Conservation (phyloP, 805 yeast species). For the Ogataea pini region DNA sequence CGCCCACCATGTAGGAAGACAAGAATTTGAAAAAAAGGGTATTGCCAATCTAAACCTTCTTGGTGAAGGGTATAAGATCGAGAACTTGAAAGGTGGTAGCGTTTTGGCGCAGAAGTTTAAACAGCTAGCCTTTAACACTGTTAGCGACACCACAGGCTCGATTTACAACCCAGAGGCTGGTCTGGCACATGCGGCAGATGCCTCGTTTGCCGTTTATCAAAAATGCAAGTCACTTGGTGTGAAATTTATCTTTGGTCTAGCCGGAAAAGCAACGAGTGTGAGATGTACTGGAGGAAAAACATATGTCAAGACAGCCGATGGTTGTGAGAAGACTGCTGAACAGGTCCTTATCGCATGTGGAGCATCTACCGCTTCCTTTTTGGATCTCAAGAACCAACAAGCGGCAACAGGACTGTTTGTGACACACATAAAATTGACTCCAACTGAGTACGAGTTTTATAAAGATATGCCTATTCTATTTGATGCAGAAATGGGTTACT, state of each 20-base stretch:
- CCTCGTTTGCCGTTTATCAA: constrained; percentile 36
- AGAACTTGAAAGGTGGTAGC: constrained; percentile 33
- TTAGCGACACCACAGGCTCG: constrained; percentile 17
- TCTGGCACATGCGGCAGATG: constrained; percentile 42
- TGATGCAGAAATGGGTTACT: constrained; percentile 47
- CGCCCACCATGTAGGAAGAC: constrained; percentile 34
- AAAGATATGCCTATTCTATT: constrained; percentile 46
- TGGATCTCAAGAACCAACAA: constrained; percentile 36
- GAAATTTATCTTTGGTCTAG: constrained; percentile 35
- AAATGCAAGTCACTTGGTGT: constrained; percentile 36
- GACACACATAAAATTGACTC: constrained; percentile 40
- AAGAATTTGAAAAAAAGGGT: constrained; percentile 40
- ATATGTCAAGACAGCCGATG: constrained; percentile 30
- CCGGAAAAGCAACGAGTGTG: constrained; percentile 29
- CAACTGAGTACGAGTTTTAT: constrained; percentile 37
- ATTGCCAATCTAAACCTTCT: constrained; percentile 35
- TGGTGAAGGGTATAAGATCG: constrained; percentile 32
- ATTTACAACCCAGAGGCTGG: constrained; percentile 44
- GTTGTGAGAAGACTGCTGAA: constrained; percentile 35
- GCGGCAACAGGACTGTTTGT: constrained; percentile 43
- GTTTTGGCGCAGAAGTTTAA: constrained; percentile 30
- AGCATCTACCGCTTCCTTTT: constrained; percentile 40
- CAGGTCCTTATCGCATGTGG: constrained; percentile 41
- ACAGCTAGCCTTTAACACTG: constrained; percentile 18
- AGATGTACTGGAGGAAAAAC: constrained; percentile 15